These are phyloP conservation scores for Sicyos baderoa DNA, from an alignment of 306 rosid species.

Conservation along the genomic window DNA sequence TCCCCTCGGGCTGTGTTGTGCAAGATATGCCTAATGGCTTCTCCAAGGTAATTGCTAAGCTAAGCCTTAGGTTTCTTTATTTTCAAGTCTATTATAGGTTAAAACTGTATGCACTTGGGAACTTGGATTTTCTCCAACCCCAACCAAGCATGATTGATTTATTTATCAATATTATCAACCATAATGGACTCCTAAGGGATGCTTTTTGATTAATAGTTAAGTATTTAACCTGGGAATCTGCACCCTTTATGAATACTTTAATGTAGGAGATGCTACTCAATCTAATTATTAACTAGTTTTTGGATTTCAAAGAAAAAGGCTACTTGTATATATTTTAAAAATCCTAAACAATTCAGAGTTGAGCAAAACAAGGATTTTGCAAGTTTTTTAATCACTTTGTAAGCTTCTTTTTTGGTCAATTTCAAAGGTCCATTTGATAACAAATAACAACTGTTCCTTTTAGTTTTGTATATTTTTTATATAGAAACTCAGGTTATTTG, in stretches of 20 bases:
- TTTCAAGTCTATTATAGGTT: background rate
- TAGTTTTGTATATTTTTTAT: background rate
- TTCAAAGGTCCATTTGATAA: slow-evolving; percentile 19
- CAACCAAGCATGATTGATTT: slow-evolving; percentile 19
- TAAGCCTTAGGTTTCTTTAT: slow-evolving; percentile 2
- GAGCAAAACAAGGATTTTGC: slow-evolving; percentile 43
- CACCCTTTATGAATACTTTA: slow-evolving; percentile 26
- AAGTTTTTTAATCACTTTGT: slow-evolving; percentile 21
- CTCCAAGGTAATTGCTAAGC: slow-evolving; percentile 49
- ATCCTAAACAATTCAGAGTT: slow-evolving; percentile 29
- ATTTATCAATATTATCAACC: slow-evolving; percentile 21
- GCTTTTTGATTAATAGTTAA: slow-evolving; percentile 22
- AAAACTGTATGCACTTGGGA: slow-evolving; percentile 9
- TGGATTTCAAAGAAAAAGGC: slow-evolving; percentile 28
- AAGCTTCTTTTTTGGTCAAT: slow-evolving; percentile 21
- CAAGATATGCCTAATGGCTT: slow-evolving; percentile 64
- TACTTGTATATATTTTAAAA: slow-evolving; percentile 33
- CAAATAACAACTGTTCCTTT: background rate
- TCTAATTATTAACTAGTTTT: slow-evolving; percentile 25
- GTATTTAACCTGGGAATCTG: slow-evolving; percentile 26
- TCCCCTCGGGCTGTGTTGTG: slow-evolving; percentile 82
- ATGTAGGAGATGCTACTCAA: slow-evolving; percentile 43
- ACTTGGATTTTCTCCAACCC: slow-evolving; percentile 22
- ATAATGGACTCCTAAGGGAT: slow-evolving; percentile 20
- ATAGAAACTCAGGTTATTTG: background rate